These are phyloP conservation scores for Rhodotorula sp. DNA, from an alignment of 1,284 basidiomycete species.

Conservation along the genomic window DNA sequence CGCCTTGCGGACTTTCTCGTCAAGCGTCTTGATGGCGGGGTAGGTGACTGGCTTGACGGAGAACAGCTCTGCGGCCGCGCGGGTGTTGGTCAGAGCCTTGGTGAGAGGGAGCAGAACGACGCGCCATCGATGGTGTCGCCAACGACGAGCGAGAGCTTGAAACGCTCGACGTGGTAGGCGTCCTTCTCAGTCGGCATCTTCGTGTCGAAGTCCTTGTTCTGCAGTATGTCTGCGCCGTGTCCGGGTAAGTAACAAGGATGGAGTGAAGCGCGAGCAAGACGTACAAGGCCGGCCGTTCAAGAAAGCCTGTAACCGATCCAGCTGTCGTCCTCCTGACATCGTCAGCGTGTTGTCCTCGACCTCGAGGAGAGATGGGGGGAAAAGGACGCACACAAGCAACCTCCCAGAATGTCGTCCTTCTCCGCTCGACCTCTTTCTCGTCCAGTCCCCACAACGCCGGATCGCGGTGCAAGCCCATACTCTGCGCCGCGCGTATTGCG, in stretches of 20 bases:
- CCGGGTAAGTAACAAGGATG: background rate
- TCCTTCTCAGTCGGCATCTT: conserved; percentile 12
- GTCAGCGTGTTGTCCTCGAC: too few relatives aligned
- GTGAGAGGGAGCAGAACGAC: background rate
- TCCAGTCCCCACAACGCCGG: conserved; percentile 38
- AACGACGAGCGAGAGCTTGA: background rate
- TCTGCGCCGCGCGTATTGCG: conserved; percentile 11
- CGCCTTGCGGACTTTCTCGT: conserved; percentile 48
- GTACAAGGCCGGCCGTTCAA: conserved; percentile 2
- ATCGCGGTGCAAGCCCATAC: conserved; percentile 41
- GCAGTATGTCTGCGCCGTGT: conserved; percentile 25
- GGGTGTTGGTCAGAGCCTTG: background rate
- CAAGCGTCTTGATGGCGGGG: conserved; percentile 49
- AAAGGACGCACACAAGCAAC: conserved; percentile 19
- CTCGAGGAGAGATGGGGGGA: too few relatives aligned
- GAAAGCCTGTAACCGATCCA: conserved; percentile 35
- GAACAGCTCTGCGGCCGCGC: conserved; percentile 42
- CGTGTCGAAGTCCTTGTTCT: conserved; percentile 32
- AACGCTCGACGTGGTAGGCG: conserved; percentile 5
- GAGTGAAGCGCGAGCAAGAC: background rate
- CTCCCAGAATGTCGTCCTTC: conserved; percentile 39
- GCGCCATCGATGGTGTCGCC: background rate
- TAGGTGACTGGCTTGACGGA: conserved; percentile 52
- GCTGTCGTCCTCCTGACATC: background rate
- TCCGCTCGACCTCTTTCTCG: conserved; percentile 27